A percentile compares a stretch with the other conserved stretches of the same genome.
Conservation (phyloP, 768 basidiomycete genomes). For the Gloeophyllum trabeum region DNA sequence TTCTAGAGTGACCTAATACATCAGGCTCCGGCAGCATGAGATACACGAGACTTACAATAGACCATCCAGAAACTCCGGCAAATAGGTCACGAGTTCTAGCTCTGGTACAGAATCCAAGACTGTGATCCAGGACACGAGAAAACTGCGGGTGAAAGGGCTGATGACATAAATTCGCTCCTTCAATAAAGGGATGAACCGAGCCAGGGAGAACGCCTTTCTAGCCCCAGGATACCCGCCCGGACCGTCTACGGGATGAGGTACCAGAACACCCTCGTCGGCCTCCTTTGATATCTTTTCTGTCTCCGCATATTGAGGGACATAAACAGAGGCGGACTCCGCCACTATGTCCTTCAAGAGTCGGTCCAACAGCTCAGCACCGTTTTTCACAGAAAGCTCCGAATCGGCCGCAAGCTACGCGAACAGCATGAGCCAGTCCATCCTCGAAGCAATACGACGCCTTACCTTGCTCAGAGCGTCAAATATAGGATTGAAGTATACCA, state of each 20-base stretch:
- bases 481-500: constrained; percentile 96
- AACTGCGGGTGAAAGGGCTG: constrained; percentile 91
- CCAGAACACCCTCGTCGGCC: constrained; percentile 48
- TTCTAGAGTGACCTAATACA: constrained; percentile 36
- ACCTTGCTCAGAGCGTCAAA: constrained; percentile 98
- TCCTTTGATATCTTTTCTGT: constrained; percentile 51
- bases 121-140: constrained; percentile 94
- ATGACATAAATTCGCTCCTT: constrained; percentile 91
- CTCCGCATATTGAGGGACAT: constrained; percentile 81
- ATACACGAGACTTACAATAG: constrained; percentile 63
- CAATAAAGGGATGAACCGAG: constrained; percentile 89
- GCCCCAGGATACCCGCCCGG: constrained; percentile 27
- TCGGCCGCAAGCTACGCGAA: constrained; percentile 79
- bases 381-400: constrained; percentile 92
- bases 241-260: constrained; percentile 47
- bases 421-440: too few relatives aligned
- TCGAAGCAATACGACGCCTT: constrained; percentile 12
- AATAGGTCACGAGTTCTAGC: constrained; percentile 85
- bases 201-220: constrained; percentile 83
- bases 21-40: too few relatives aligned
- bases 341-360: constrained; percentile 97
- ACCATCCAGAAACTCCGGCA: constrained; percentile 92
- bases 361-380: constrained; percentile 94
- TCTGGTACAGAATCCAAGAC: constrained; percentile 96
- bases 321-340: constrained; percentile 90